Evolutionary conservation across 371 early-diverging fungal genomes (phyloP).

Genomic region (Basidiobolus heterosporus): DNA sequence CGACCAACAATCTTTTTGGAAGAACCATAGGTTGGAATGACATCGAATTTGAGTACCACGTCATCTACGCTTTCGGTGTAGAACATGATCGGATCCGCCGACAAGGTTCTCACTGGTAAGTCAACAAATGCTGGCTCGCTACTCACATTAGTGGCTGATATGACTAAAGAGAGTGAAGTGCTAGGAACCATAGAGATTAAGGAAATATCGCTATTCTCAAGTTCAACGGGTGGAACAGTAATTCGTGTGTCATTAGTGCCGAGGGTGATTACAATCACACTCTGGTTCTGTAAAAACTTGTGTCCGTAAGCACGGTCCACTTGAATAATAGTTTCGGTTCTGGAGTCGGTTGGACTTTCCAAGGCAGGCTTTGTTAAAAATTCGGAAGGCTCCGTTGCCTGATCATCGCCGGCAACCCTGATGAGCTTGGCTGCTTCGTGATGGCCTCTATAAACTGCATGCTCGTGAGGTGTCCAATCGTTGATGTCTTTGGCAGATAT

Average conservation of each 20-base stretch:
- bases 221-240: conserved; percentile 15
- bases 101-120: conserved; percentile 24
- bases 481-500: conserved; percentile 22
- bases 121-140: conserved; percentile 45
- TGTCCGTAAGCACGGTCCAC: conserved; percentile 41
- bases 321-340: conserved; percentile 1
- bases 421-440: conserved; percentile 27
- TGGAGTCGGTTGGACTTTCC: conserved; percentile 5
- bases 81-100: conserved; percentile 42
- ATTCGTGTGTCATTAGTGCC: conserved; percentile 49
- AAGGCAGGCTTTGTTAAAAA: neutral
- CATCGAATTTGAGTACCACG: conserved; percentile 36
- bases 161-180: conserved; percentile 32
- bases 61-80: conserved; percentile 30
- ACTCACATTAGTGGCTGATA: conserved; percentile 36
- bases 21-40: conserved; percentile 41
- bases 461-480: conserved; percentile 51
- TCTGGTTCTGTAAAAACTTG: conserved; percentile 39
- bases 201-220: conserved; percentile 11
- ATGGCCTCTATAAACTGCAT: conserved; percentile 45
- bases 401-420: conserved; percentile 16
- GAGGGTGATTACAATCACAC: conserved; percentile 43
- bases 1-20: conserved; percentile 31
- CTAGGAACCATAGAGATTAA: conserved; percentile 15
- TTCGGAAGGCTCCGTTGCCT: conserved; percentile 2